Conservation (phyloP, 2,329 filamentous ascomycete genomes). For the Capronia americana region DNA sequence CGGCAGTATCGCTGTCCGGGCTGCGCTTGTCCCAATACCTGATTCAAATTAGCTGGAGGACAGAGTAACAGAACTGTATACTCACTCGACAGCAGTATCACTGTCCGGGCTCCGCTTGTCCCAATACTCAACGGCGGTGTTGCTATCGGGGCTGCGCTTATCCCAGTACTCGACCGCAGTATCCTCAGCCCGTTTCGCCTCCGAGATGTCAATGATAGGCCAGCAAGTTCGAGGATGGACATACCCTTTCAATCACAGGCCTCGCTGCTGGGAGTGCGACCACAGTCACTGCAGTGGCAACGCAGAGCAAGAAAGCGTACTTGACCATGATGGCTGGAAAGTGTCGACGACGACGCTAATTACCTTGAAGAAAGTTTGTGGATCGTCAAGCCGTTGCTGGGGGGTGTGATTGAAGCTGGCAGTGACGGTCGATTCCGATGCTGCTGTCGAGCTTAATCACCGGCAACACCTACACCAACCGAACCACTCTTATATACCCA, state of each 20-base stretch:
- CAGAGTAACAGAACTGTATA: neutral
- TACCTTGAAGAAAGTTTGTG: no score
- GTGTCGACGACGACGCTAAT: no score
- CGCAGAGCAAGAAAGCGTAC: constrained; percentile 12
- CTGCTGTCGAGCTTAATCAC: no score
- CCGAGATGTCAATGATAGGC: neutral
- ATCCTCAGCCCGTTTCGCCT: constrained; percentile 5
- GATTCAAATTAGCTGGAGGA: neutral
- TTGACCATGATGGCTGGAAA: constrained; percentile 1
- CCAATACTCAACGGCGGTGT: constrained; percentile 11
- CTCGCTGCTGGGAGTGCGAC: constrained; percentile 1
- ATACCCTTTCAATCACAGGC: neutral
- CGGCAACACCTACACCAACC: no score
- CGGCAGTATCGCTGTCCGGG: neutral
- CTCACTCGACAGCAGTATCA: constrained; percentile 12
- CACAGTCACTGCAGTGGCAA: neutral
- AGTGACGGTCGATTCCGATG: no score
- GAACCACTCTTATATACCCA: no score
- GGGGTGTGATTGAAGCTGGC: no score
- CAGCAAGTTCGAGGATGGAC: neutral
- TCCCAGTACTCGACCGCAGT: constrained; percentile 14
- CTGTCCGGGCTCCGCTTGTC: neutral
- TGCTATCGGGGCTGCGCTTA: neutral
- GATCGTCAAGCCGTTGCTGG: no score
- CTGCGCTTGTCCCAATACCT: neutral